These are phyloP conservation scores for Lentinula sp. DNA, from an alignment of 768 basidiomycete genomes.

Conservation along the genomic window DNA sequence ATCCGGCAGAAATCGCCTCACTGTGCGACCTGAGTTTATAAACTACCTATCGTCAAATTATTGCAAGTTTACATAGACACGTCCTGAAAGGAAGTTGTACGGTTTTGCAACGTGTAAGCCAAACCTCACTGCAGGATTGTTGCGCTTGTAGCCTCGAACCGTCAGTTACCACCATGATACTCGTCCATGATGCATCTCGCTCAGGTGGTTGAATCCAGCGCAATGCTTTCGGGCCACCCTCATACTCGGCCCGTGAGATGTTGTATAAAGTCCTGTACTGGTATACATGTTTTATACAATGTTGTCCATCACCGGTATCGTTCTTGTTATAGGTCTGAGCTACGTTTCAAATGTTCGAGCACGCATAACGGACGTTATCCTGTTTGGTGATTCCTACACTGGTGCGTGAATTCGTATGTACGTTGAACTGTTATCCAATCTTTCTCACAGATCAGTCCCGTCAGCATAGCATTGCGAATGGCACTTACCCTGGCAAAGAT, in stretches of 20 bases:
- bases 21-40: no score
- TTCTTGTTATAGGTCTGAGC: neutral
- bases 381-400: conserved; percentile 8
- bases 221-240: neutral
- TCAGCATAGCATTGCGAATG: conserved; percentile 15
- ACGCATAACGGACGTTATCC: conserved; percentile 4
- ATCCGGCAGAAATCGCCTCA: neutral
- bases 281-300: neutral
- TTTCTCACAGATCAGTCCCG: conserved; percentile 15
- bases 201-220: neutral
- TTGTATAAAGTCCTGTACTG: neutral
- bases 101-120: no score
- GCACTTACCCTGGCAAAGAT: conserved; percentile 16
- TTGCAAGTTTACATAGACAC: no score
- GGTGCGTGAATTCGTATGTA: neutral
- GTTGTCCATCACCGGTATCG: neutral
- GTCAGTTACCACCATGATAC: no score
- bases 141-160: no score
- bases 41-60: no score
- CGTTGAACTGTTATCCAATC: neutral
- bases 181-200: neutral
- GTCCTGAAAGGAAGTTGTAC: no score
- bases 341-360: neutral
- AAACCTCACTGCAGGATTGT: neutral
- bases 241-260: neutral